phyloP scores from a whole-genome alignment of 1,284 basidiomycete species.

The Boletus semigastroideus region DNA sequence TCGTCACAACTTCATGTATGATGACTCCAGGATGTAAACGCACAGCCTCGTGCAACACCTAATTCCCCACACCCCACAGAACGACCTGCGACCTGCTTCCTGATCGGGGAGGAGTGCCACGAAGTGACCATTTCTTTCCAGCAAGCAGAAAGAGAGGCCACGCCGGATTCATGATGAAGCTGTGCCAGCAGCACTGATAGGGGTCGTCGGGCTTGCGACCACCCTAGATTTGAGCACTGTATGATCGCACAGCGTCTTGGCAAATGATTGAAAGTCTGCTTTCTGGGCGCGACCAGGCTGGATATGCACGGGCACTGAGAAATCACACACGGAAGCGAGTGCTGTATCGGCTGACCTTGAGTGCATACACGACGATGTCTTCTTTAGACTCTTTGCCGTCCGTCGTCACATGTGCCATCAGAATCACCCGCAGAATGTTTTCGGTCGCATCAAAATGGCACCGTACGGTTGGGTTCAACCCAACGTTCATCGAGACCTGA shows the following conservation, averaged over 20 bases:
- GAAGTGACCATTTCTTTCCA: background rate
- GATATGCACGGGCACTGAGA: constrained; percentile 2
- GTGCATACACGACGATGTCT: constrained; percentile 38
- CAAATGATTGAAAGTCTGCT: constrained; percentile 51
- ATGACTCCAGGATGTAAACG: constrained; percentile 14
- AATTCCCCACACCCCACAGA: constrained; percentile 20
- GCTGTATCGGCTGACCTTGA: constrained; percentile 35
- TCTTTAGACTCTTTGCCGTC: constrained; percentile 23
- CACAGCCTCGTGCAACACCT: constrained; percentile 2
- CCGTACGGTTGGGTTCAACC: constrained; percentile 49
- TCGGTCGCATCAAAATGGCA: constrained; percentile 58
- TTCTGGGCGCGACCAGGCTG: constrained; percentile 52
- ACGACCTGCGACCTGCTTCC: constrained; percentile 22
- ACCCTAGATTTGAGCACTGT: constrained; percentile 19
- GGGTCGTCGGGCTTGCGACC: background rate
- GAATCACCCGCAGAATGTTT: constrained; percentile 51
- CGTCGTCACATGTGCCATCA: constrained; percentile 45
- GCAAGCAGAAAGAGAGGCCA: constrained; percentile 1
- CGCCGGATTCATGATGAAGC: constrained; percentile 8
- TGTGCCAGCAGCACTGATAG: constrained; percentile 5
- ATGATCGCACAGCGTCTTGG: constrained; percentile 41
- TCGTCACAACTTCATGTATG: constrained; percentile 1
- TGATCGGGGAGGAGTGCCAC: constrained; percentile 11
- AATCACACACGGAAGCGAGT: background rate
- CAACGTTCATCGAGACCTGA: constrained; percentile 66